Conservation (phyloP, 2,329 filamentous ascomycete species). For the Fusarium buharicum region DNA sequence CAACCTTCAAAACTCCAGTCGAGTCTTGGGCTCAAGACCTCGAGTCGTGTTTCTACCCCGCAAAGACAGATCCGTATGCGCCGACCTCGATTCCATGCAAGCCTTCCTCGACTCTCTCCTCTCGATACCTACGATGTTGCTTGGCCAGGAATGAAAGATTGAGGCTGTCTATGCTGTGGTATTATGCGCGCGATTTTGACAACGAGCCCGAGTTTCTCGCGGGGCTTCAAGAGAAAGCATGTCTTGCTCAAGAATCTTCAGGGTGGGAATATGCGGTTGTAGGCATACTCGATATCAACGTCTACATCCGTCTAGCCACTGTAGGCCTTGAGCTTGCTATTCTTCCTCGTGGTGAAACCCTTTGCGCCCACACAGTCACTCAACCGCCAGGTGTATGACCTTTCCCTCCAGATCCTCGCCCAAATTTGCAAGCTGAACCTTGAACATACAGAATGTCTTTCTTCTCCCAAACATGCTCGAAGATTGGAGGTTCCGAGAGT, state of each 20-base stretch:
- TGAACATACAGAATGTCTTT: conserved; percentile 49
- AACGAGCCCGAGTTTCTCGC: conserved; percentile 54
- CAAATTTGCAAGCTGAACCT: conserved; percentile 2
- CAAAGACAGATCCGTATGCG: conserved; percentile 13
- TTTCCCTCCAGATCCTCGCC: neutral
- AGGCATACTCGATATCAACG: conserved; percentile 56
- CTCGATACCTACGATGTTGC: conserved; percentile 39
- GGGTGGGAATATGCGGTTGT: conserved; percentile 60
- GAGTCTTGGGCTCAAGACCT: conserved; percentile 23
- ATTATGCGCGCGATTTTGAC: conserved; percentile 55
- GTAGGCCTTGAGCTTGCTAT: conserved; percentile 54
- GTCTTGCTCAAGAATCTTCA: conserved; percentile 53
- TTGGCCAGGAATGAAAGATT: conserved; percentile 47
- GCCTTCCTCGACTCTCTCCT: neutral
- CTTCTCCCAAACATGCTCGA: conserved; percentile 53
- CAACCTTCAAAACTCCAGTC: conserved; percentile 22
- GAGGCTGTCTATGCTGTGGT: conserved; percentile 54
- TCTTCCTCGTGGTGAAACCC: conserved; percentile 57
- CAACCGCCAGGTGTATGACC: conserved; percentile 46
- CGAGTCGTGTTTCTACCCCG: conserved; percentile 14
- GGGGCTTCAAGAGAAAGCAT: conserved; percentile 55
- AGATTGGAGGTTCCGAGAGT: conserved; percentile 57
- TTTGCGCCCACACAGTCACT: conserved; percentile 58
- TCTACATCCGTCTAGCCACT: conserved; percentile 56
- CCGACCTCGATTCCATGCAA: conserved; percentile 26